Base-by-base conservation (phyloP, 2,329 filamentous ascomycete genomes). In the Tolypocladium pustulatum region DNA sequence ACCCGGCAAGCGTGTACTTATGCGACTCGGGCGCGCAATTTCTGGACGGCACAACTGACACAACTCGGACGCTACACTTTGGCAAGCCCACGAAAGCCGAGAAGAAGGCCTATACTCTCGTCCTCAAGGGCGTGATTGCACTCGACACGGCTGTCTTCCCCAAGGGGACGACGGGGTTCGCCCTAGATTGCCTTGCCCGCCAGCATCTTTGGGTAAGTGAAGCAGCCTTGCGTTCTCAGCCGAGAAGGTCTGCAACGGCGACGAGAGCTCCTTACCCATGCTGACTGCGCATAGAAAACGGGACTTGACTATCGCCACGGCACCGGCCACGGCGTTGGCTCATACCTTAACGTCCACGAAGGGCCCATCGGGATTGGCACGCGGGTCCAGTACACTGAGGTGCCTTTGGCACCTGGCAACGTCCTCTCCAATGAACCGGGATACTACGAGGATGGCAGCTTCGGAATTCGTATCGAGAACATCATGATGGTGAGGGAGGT, bases 11-110 rank as follows among this genome's bases (percentile, higher is more conserved):
- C 17, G 85, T 99, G 60, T 99, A 99, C 68, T 84, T 99, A 3
- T 99, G 94, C 71, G 94, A 99, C 73, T 97, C 94, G 27, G 94
- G 94, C 27, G 94, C 90, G n/a, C 94, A 99, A 72, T 99, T 93
- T 68, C 80, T 89, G 3, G 94, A 99, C 71, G 94, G 94, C 58
- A 99, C 94, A 0, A 99, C 94, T 0, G 94, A 99, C 69, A 96
- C 91, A 0, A 99, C 94, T 6, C 83, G 94, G 49, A 99, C 94
- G 0, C 78, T 96, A 43, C 94, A 99, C 69, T 97, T 97, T 70
- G 90, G 91, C 54, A 81, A 85, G 32, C 94, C 94, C 0, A 90
- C 88, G 0, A 84, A 86, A 4, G 88, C 89, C 68, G 92, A 99
- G 74, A 89, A 83, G 67, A 90, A 91, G 69, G 87, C 93, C 0